Conservation (phyloP, 179 eudicot genomes). For the Spergularia azorica region DNA sequence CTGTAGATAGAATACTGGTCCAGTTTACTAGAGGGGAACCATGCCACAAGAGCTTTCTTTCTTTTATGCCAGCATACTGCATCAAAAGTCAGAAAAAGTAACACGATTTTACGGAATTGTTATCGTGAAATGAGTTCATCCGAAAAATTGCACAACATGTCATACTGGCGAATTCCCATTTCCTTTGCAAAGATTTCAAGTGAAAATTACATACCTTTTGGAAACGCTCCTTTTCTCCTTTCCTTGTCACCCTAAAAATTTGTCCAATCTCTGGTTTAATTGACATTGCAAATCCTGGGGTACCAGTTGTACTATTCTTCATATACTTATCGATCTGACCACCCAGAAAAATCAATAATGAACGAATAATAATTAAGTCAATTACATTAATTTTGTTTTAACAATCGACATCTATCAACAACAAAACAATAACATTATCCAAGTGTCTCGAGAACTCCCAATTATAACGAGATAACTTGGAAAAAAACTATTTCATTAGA, state of each 20-base stretch:
- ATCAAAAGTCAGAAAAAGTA: not conserved
- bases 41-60: constrained; percentile 82
- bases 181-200: not conserved
- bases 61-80: constrained; percentile 58
- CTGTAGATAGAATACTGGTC: constrained; percentile 78
- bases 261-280: constrained; percentile 43
- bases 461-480: too few species aligned
- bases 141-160: not conserved
- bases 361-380: too few species aligned
- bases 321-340: constrained; percentile 54
- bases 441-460: too few species aligned
- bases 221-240: constrained; percentile 61
- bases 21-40: constrained; percentile 81
- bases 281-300: constrained; percentile 50
- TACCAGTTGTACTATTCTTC: constrained; percentile 58
- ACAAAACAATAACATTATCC: too few species aligned
- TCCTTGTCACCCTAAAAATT: constrained; percentile 59
- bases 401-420: too few species aligned
- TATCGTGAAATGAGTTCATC: not conserved
- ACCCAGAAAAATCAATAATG: not conserved
- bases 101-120: too few species aligned
- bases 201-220: constrained; percentile 39
- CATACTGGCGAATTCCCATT: too few species aligned
- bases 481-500: too few species aligned
- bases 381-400: too few species aligned